Evolutionary conservation across 768 basidiomycete genomes (phyloP), one percentile per base, ranked within the genome.

Genomic region (Kwoniella heveanensis): DNA sequence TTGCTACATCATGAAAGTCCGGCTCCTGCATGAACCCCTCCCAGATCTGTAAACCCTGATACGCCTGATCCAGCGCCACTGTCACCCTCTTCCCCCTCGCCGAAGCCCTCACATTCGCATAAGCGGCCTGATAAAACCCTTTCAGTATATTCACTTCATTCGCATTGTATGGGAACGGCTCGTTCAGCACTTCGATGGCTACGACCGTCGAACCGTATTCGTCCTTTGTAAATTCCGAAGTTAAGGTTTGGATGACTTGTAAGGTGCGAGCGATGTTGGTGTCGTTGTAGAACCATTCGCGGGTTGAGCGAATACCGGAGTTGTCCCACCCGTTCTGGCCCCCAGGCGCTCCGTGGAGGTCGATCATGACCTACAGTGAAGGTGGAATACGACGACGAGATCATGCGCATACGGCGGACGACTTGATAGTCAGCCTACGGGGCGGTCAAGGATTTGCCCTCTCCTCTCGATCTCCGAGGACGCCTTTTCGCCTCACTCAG

Each of bases 321-420:
- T 79, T 79, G 61, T 79, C 78, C 55, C 77, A 79, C 22, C 73
- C 74, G 49, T 79, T 79, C 46, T 79, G 78, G 21, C 62, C 53
- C 1, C 73, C 71, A 2, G 78, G 78, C 0, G 75, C 78, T 47
- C 78, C 78, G 49, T 79, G 78, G 12, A 79, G 60, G 54, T 76
- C 76, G 13, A 79, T 61, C 68, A 78, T 76, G 24, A 74, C 68
- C 61, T 64, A 19, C 8, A 15, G 26, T 3, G 5, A 37, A 15
- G 17, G 21, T 27, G 32, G 15, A 13, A 26, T 26, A 27, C n/a
- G n/a, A n/a, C n/a, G n/a, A n/a, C n/a, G n/a, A n/a, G n/a, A n/a
- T n/a, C n/a, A n/a, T n/a, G n/a, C n/a, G n/a, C n/a, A n/a, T n/a
- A n/a, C n/a, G n/a, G n/a, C n/a, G n/a, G n/a, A n/a, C n/a, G n/a